A percentile compares a stretch with the other conserved stretches of the same genome.
phyloP scores from a whole-genome alignment of 192 early-diverging fungal genomes.

The Neocallimastix lanati region DNA sequence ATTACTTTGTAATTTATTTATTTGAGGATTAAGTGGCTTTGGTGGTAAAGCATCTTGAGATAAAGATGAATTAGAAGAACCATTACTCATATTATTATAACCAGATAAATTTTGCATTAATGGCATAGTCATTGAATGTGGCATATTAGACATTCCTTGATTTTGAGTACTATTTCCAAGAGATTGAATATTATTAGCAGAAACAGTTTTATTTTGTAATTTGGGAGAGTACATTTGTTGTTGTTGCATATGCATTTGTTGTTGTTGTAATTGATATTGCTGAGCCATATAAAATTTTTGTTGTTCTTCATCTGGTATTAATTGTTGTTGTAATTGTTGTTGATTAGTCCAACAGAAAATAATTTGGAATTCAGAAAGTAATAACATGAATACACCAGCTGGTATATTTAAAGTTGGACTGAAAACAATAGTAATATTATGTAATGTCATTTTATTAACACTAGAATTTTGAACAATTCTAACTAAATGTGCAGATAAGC shows the following conservation, averaged over 20 bases:
- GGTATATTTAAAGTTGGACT: constrained; percentile 86
- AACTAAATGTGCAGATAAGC: constrained; percentile 76
- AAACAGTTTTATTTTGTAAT: constrained; percentile 16
- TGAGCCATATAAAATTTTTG: background rate
- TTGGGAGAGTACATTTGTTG: constrained; percentile 2
- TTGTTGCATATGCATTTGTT: background rate
- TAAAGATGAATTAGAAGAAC: background rate
- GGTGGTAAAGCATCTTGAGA: background rate
- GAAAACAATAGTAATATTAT: constrained; percentile 92
- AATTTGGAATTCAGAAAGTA: constrained; percentile 60
- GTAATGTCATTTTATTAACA: constrained; percentile 84
- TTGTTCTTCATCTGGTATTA: constrained; percentile 4
- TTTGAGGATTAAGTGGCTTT: background rate
- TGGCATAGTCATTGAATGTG: background rate
- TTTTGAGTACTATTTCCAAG: background rate
- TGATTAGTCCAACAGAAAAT: constrained; percentile 17
- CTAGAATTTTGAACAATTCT: constrained; percentile 65
- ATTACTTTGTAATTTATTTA: background rate
- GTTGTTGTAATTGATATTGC: constrained; percentile 4
- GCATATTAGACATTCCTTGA: background rate
- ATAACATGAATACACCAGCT: constrained; percentile 75
- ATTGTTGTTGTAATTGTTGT: constrained; percentile 7
- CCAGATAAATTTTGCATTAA: background rate
- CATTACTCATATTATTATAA: background rate
- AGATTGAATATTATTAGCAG: background rate